phyloP scores from a whole-genome alignment of 805 yeast species.

The Myxozyma sirexii region DNA sequence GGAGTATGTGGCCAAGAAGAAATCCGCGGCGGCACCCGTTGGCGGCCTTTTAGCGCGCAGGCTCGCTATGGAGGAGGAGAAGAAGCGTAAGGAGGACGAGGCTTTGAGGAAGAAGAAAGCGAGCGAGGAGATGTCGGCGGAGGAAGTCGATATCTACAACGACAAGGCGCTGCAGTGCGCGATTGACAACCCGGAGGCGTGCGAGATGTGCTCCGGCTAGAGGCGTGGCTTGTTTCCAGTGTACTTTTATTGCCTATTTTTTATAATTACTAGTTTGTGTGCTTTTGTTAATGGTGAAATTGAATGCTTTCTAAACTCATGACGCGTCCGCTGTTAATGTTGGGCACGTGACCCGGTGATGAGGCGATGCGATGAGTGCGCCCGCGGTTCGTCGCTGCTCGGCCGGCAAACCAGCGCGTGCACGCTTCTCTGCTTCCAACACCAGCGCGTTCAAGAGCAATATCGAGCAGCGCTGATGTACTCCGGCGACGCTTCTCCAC shows the following conservation, averaged over 20 bases:
- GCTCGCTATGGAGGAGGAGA: conserved; percentile 33
- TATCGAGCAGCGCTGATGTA: too few species aligned
- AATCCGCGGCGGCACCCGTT: too few species aligned
- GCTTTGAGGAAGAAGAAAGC: conserved; percentile 11
- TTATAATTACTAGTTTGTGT: background rate
- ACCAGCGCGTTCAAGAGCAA: too few species aligned
- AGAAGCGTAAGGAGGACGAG: conserved; percentile 15
- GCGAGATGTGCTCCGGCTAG: conserved; percentile 98
- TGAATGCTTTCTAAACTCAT: too few species aligned
- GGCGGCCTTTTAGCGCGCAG: conserved; percentile 13
- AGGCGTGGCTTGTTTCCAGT: background rate
- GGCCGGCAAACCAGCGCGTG: too few species aligned
- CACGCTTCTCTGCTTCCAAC: too few species aligned
- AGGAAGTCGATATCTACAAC: conserved; percentile 74
- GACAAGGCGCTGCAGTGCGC: conserved; percentile 96
- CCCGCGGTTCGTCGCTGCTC: background rate
- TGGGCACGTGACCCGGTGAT: background rate
- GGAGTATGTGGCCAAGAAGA: conserved; percentile 4
- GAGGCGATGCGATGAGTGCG: background rate
- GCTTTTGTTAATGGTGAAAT: too few species aligned
- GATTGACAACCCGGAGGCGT: conserved; percentile 93
- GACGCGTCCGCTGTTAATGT: too few species aligned
- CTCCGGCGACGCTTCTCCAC: background rate
- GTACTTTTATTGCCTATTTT: background rate
- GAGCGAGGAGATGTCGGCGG: conserved; percentile 50